A percentile compares a stretch with the other conserved stretches of the same genome.
Evolutionary conservation across 352 stramenopile species (phyloP).

Genomic region (Phytophthora sp.): DNA sequence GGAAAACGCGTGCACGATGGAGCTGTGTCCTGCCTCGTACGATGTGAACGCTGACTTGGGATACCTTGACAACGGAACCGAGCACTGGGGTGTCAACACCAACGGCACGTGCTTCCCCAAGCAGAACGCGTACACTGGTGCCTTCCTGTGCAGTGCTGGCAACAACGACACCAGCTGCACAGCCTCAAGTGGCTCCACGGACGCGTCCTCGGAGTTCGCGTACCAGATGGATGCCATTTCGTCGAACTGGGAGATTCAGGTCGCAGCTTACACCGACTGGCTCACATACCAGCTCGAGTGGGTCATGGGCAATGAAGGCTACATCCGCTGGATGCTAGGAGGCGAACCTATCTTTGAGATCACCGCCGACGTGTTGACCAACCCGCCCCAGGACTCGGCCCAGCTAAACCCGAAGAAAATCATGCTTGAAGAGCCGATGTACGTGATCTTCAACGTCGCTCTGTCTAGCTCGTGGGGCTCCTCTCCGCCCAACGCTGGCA

Average conservation of each 20-base stretch:
- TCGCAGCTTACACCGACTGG: conserved; percentile 82
- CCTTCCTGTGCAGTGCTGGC: conserved; percentile 55
- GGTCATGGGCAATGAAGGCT: conserved; percentile 57
- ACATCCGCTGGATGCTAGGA: conserved; percentile 78
- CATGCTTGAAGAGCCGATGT: conserved; percentile 95
- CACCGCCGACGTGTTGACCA: conserved; percentile 54
- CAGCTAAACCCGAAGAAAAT: conserved; percentile 82
- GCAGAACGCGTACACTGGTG: conserved; percentile 63
- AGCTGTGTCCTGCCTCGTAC: conserved; percentile 48
- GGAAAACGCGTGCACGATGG: conserved; percentile 46
- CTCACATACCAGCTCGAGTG: conserved; percentile 70
- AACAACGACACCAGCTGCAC: conserved; percentile 45
- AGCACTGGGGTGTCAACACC: conserved; percentile 58
- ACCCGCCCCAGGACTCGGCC: conserved; percentile 48
- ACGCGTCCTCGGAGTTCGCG: conserved; percentile 37
- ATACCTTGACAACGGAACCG: conserved; percentile 40
- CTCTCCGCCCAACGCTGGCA: conserved; percentile 54
- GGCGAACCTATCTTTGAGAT: conserved; percentile 90
- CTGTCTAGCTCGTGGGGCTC: conserved; percentile 88
- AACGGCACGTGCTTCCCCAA: conserved; percentile 63
- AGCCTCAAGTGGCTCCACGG: conserved; percentile 22
- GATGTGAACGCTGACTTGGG: conserved; percentile 58
- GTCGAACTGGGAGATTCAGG: conserved; percentile 84
- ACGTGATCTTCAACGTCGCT: conserved; percentile 95
- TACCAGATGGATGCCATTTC: conserved; percentile 94